Base-by-base conservation (phyloP, 2,329 filamentous ascomycete species). In the Scedosporium aurantiacum region DNA sequence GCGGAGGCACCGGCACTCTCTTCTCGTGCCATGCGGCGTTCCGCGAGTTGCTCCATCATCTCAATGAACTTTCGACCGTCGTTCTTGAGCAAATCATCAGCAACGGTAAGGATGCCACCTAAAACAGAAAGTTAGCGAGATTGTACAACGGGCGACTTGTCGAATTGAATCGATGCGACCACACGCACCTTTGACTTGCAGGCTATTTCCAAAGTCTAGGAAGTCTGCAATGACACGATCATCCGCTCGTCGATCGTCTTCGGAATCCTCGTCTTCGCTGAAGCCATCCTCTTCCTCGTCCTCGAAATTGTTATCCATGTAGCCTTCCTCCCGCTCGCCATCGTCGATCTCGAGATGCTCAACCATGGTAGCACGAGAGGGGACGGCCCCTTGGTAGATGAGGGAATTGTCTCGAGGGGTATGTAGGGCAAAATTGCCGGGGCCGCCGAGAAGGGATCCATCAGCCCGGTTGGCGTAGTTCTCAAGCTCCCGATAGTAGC, bases 61-160 rank as follows among this genome's bases (percentile, higher is more conserved):
- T 99, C 94, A 75, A 99, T 99, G 78, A 99, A 99, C 71, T 96
- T 96, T 75, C 96, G 96, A 70, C 94, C 94, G 75, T 99, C 94
- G 75, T 99, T 99, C 75, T 97, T 97, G 65, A 99, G 83, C 66
- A 99, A 82, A 76, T 99, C 94, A 79, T 99, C 94, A 73, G 94
- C 94, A 71, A 99, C 94, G 67, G 94, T 99, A 73, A 99, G 86
- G 75, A 99, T 97, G 72, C 94, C 95, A 79, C 94, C 92, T 91
- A 82, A 74, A 70, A 75, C 73, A 73, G 74, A 74, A 27, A 55
- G 74, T 76, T 76, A 77, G 74, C 75, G 77, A 75, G 14, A 37
- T 6, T 18, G 50, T 16, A 10, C 50, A 14, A 16, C 23, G 70
- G 72, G 72, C 67, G 70, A 65, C 14, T 2, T 12, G 75, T 71